phyloP scores from a whole-genome alignment of 495 filamentous ascomycete genomes.

The Lasiosphaeris hirsuta region DNA sequence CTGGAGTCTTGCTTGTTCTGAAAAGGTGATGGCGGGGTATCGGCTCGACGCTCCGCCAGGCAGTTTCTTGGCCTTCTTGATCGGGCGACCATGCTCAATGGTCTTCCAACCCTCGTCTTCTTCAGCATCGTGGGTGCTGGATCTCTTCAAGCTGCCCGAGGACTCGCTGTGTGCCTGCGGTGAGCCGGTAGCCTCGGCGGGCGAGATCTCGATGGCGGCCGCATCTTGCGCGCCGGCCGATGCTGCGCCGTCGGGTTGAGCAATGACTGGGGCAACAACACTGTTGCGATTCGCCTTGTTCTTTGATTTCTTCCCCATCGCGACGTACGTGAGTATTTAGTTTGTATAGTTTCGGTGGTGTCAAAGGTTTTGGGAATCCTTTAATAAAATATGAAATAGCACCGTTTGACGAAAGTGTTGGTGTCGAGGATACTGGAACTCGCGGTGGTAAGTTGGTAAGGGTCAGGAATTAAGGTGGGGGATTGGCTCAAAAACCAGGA shows the following conservation, averaged over 20 bases:
- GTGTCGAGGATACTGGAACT: background rate
- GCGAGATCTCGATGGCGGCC: background rate
- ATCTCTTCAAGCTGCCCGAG: constrained; percentile 36
- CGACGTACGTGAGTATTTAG: background rate
- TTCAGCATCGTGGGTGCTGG: constrained; percentile 39
- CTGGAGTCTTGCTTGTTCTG: constrained; percentile 63
- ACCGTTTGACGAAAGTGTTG: background rate
- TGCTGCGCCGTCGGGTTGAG: background rate
- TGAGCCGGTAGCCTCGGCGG: constrained; percentile 10
- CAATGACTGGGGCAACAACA: background rate
- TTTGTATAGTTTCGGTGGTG: no score
- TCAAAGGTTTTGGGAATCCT: no score
- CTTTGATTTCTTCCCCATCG: constrained; percentile 31
- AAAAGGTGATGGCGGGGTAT: constrained; percentile 72
- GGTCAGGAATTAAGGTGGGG: no score
- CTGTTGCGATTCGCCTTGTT: constrained; percentile 9
- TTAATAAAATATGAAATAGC: no score
- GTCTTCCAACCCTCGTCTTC: constrained; percentile 48
- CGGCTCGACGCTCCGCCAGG: constrained; percentile 49
- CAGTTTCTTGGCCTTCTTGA: constrained; percentile 59
- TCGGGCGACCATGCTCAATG: constrained; percentile 44
- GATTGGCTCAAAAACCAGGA: no score
- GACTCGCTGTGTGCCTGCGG: constrained; percentile 20
- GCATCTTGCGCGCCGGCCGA: background rate
- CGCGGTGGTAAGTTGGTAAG: no score